These are phyloP conservation scores for Artemisia argyi DNA, from an alignment of 129 eudicot species.

Conservation along the genomic window DNA sequence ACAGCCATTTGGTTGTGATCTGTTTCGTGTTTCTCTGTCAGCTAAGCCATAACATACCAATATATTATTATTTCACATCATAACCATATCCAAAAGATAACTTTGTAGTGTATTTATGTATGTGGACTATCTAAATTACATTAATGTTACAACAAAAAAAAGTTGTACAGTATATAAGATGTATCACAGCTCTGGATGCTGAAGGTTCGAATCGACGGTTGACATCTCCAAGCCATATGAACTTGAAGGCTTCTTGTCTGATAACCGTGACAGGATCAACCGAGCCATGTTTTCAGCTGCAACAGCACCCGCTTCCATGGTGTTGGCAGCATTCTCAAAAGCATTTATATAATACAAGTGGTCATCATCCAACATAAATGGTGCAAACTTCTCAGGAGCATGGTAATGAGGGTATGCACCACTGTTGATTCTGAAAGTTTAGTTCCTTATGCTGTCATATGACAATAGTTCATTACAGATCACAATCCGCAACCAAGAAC, in stretches of 20 bases:
- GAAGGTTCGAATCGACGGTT: constrained; percentile 26
- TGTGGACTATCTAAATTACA: no score
- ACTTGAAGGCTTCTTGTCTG: constrained; percentile 21
- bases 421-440: constrained; percentile 81
- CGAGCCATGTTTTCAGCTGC: constrained; percentile 94
- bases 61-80: no score
- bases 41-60: no score
- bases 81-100: no score
- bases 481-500: neutral
- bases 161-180: no score
- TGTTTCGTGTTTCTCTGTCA: no score
- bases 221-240: constrained; percentile 25
- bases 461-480: constrained; percentile 9
- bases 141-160: no score
- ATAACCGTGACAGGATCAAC: constrained; percentile 58
- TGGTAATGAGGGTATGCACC: constrained; percentile 95
- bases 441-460: constrained; percentile 56
- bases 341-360: constrained; percentile 87
- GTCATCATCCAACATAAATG: constrained; percentile 63
- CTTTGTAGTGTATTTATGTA: no score
- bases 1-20: no score
- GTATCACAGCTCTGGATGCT: constrained; percentile 40
- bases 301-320: constrained; percentile 96
- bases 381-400: constrained; percentile 89
- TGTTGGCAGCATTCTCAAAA: constrained; percentile 95